Conservation (phyloP, 2,329 filamentous ascomycete genomes). For the Pyrenochaeta sp. region DNA sequence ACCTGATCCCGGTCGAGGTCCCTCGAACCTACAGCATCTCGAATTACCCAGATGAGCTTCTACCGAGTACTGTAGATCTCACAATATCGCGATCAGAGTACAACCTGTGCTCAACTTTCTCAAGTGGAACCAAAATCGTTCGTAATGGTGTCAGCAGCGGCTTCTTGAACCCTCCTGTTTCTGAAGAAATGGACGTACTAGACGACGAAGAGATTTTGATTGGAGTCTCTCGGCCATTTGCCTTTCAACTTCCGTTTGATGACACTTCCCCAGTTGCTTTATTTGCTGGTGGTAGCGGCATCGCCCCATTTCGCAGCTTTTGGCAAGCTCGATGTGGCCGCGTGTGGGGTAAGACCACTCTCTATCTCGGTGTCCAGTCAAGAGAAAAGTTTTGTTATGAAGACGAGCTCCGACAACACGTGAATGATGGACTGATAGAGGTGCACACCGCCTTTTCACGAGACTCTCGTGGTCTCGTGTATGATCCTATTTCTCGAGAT, state of each 20-base stretch:
- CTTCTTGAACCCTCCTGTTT: slow-evolving; percentile 61
- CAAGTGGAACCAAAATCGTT: slow-evolving; percentile 18
- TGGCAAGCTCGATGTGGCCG: slow-evolving; percentile 31
- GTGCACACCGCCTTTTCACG: slow-evolving; percentile 63
- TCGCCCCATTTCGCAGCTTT: slow-evolving; percentile 34
- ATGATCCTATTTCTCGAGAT: slow-evolving; percentile 52
- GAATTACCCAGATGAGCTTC: slow-evolving; percentile 58
- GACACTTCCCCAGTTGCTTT: slow-evolving; percentile 60
- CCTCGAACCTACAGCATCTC: slow-evolving; percentile 47
- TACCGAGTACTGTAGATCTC: slow-evolving; percentile 61
- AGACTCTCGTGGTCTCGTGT: slow-evolving; percentile 57
- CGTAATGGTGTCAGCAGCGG: slow-evolving; percentile 61
- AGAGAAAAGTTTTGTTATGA: slow-evolving; percentile 35
- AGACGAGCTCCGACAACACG: slow-evolving; percentile 29
- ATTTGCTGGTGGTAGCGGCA: slow-evolving; percentile 57
- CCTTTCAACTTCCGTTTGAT: slow-evolving; percentile 62
- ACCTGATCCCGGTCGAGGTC: slow-evolving; percentile 30
- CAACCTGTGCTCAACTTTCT: slow-evolving; percentile 50
- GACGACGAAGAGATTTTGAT: slow-evolving; percentile 59
- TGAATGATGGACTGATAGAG: slow-evolving; percentile 59
- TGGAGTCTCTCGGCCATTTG: slow-evolving; percentile 60
- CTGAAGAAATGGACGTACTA: slow-evolving; percentile 44
- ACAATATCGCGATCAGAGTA: slow-evolving; percentile 62
- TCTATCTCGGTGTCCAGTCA: slow-evolving; percentile 32
- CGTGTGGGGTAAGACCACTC: slow-evolving; percentile 25